phyloP scores from a whole-genome alignment of 2,329 filamentous ascomycete genomes.

The Penicillium sp. region DNA sequence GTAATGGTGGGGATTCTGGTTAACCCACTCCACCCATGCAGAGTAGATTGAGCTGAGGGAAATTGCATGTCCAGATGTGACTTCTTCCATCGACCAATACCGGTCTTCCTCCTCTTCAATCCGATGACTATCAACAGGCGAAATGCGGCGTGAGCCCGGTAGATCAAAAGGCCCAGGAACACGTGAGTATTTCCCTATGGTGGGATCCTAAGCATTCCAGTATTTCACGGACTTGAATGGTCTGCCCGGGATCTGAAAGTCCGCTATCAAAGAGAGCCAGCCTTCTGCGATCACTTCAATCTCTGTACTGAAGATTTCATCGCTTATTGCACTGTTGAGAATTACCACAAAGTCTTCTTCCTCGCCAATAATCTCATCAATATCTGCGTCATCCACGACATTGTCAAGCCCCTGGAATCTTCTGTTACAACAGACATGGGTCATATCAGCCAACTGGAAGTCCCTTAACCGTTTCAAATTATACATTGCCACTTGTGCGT shows the following conservation, averaged over 20 bases:
- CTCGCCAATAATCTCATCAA: neutral
- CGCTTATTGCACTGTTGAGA: neutral
- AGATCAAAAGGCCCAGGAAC: too few relatives aligned
- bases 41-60: neutral
- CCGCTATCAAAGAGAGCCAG: neutral
- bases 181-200: neutral
- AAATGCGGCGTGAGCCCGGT: too few relatives aligned
- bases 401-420: fast-evolving
- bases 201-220: neutral
- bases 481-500: neutral
- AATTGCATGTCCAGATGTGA: neutral
- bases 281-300: neutral
- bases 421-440: neutral
- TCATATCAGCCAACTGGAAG: neutral
- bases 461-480: neutral
- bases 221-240: neutral
- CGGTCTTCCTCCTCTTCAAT: neutral
- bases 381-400: neutral
- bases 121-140: neutral
- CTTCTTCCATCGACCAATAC: neutral
- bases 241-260: neutral
- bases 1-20: neutral
- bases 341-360: neutral
- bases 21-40: neutral
- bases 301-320: neutral